These are phyloP conservation scores for Diaporthe longicolla DNA, from an alignment of 2,329 filamentous ascomycete species.

Conservation along the genomic window DNA sequence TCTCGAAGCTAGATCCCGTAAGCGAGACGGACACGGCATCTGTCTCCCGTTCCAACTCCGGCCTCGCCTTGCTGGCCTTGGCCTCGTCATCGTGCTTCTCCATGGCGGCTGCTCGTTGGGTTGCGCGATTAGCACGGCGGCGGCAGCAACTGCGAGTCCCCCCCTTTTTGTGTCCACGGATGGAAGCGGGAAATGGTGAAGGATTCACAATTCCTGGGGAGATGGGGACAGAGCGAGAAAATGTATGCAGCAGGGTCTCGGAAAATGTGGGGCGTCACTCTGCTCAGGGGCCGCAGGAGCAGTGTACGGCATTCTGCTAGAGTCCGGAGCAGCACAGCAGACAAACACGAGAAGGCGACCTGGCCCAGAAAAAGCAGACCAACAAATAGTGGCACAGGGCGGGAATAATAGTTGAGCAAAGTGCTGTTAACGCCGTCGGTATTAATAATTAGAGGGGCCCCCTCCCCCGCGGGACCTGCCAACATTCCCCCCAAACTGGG, in stretches of 20 bases:
- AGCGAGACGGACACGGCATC: slow-evolving; percentile 1
- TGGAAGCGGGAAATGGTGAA: not conserved
- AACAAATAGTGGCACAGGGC: not conserved
- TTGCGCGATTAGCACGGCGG: not conserved
- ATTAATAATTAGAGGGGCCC: slow-evolving; percentile 2
- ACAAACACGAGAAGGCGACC: not conserved
- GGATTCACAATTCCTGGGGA: not conserved
- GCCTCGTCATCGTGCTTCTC: slow-evolving; percentile 26
- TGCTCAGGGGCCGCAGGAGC: not conserved
- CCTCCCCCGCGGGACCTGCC: slow-evolving; percentile 19
- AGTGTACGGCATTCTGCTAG: not conserved
- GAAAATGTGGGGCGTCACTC: not conserved
- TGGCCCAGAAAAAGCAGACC: slow-evolving; percentile 4
- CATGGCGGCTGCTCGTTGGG: slow-evolving; percentile 1
- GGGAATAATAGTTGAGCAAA: not conserved
- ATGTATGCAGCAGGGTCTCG: not conserved
- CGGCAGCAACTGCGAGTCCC: not conserved
- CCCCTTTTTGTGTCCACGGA: no score
- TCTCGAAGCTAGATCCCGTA: slow-evolving; percentile 36
- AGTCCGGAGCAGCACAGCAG: not conserved
- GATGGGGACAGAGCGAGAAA: not conserved
- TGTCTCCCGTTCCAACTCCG: not conserved
- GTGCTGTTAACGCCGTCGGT: not conserved
- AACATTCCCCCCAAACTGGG: slow-evolving; percentile 17
- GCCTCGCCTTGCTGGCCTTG: slow-evolving; percentile 7